Base-by-base conservation (phyloP, 2,329 filamentous ascomycete genomes). In the Colletotrichum sp. region DNA sequence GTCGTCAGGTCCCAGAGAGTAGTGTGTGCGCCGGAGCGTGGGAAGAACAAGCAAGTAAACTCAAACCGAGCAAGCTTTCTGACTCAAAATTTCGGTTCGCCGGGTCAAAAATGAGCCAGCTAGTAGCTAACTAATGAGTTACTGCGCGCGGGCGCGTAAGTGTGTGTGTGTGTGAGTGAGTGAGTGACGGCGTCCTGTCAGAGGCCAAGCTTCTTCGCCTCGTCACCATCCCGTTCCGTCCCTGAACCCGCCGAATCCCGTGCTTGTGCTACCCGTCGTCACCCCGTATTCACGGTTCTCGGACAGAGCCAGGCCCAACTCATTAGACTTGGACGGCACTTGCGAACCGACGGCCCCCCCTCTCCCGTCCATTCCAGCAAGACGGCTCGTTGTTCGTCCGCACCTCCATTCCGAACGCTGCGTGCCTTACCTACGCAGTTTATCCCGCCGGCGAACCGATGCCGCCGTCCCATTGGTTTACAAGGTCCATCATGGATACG, bases 51-150 rank as follows among this genome's bases (percentile, higher is more conserved):
- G 71, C 76, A 76, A 65, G 60, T 52, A 68, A 72, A 77, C 66
- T 66, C 72, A 76, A 71, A n/a, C 68, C 71, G 66, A 75, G 52
- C 72, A 72, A 63, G 64, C 72, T 71, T 69, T 76, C 67, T 76
- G 55, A 78, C 55, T 76, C 63, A 65, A 62, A 36, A 36, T 65
- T 52, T 52, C 64, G 64, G 70, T 60, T 63, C 59, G 18, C 28
- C 55, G 67, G 67, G 44, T 13, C 8, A 24, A 16, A 36, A 34
- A 21, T 36, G 24, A 24, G 30, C 59, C 28, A 60, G 57, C 16
- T 24, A 21, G 28, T n/a, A n/a, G 18, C 30, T 12, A 24, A 21
- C 49, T 21, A 28, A 24, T 16, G 32, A 26, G 32, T 8, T 26
- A 30, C 24, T 24, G 34, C 60, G 44, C 44, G 30, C 44, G 44